phyloP scores from a whole-genome alignment of 495 filamentous ascomycete genomes.

The Penicillium turbatum region DNA sequence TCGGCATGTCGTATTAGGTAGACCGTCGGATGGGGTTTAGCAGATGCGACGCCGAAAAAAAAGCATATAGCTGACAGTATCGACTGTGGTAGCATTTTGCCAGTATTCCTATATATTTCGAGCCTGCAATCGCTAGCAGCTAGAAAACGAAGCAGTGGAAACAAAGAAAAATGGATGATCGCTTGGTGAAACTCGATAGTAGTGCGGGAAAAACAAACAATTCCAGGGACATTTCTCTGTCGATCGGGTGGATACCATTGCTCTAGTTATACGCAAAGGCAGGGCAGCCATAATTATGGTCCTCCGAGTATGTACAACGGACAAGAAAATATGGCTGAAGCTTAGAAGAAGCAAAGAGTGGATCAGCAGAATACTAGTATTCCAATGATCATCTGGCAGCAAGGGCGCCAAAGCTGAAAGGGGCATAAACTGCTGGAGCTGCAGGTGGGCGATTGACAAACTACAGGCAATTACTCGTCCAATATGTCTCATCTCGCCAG shows the following conservation, averaged over 20 bases:
- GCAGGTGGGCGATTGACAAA: neutral
- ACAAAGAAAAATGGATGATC: neutral
- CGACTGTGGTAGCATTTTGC: conserved; percentile 5
- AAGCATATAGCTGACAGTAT: conserved; percentile 1
- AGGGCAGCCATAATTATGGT: neutral
- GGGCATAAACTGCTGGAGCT: neutral
- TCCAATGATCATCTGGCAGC: conserved; percentile 1
- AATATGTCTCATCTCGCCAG: neutral
- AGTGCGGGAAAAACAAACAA: neutral
- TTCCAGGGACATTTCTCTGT: neutral
- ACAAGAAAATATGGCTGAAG: neutral
- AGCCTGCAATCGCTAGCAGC: neutral
- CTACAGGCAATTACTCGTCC: neutral
- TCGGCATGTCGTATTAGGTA: conserved; percentile 55
- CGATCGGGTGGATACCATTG: neutral
- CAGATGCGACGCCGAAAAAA: neutral
- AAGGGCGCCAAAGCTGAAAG: neutral
- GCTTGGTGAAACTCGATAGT: neutral
- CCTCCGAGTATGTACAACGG: neutral
- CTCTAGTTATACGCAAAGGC: conserved; percentile 1
- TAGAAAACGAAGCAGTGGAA: neutral
- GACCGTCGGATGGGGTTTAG: conserved; percentile 24
- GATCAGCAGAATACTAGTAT: conserved; percentile 3
- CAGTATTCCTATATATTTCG: neutral
- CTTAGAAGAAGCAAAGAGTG: neutral